Base-by-base conservation (phyloP, 1,284 basidiomycete species). In the Abortiporus biennis region DNA sequence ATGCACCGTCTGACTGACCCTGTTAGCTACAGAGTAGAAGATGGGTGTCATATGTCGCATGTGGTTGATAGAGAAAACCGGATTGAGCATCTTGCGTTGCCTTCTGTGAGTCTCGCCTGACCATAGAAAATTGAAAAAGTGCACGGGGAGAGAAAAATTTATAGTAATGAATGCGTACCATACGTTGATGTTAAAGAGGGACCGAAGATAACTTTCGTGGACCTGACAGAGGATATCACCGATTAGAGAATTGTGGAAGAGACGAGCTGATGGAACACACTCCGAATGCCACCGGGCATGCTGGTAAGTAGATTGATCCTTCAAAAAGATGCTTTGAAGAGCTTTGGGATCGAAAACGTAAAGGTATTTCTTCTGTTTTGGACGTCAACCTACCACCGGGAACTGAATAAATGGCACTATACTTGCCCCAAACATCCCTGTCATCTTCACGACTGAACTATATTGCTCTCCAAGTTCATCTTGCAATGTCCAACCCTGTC, bases 31-130 rank as follows among this genome's bases (percentile, higher is more conserved):
- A 15, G 52, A 40, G 43, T 62, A 61, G 43, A 67, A 62, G 12
- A 65, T 45, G 1, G 63, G 63, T 12, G 59, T 53, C 40, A 64
- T 52, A 32, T 59, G 53, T 12, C 60, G 56, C 32, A 66, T 56
- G 34, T 57, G 52, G 6, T 50, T 48, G 5, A 55, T 54, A 6
- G 61, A 59, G 45, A 67, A 66, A 5, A 62, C 54, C 1, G 59
- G 61, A 32, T 62, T 59, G 23, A 67, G 51, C 32, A 65, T 49
- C 37, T 61, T 58, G 11, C 56, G 54, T 34, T 63, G 61, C 16
- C 52, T 54, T 40, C 54, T 56, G 46, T 64, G 61, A 15, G 56
- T 54, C 8, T 54, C 48, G 11, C 60, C 63, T 64, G 27, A 9
- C 34, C 8, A 8, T 20, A n/a, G n/a, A n/a, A n/a, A n/a, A n/a